Evolutionary conservation across 2,329 filamentous ascomycete genomes (phyloP).

Genomic region (Phaeosphaeria sp.): DNA sequence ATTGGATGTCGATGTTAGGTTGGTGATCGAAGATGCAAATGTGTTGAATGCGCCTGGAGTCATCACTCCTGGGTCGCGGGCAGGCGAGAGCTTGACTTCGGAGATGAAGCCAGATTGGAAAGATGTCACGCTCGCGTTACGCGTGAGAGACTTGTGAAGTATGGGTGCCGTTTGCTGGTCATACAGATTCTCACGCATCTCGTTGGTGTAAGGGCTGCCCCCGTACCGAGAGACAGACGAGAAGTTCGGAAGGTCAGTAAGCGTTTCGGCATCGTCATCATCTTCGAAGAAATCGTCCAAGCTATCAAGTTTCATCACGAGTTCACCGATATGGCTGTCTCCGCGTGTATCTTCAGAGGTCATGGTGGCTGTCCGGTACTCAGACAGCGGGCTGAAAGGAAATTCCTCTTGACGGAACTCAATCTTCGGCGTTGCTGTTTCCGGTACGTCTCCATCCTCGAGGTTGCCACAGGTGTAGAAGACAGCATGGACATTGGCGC

Average conservation of each 20-base stretch:
- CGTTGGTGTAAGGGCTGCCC: constrained; percentile 33
- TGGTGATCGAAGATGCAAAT: constrained; percentile 34
- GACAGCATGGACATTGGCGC: constrained; percentile 91
- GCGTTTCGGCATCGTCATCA: constrained; percentile 47
- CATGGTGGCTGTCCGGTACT: constrained; percentile 87
- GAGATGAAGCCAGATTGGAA: constrained; percentile 85
- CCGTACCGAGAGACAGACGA: constrained; percentile 39
- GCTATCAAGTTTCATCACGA: constrained; percentile 69
- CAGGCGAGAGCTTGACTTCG: constrained; percentile 69
- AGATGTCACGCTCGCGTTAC: constrained; percentile 74
- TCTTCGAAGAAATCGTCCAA: constrained; percentile 64
- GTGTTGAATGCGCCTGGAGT: constrained; percentile 64
- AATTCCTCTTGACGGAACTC: constrained; percentile 94
- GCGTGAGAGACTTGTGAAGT: constrained; percentile 77
- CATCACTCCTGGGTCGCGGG: constrained; percentile 59
- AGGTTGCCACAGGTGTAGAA: constrained; percentile 85
- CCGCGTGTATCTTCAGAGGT: constrained; percentile 81
- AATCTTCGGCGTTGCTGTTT: constrained; percentile 79
- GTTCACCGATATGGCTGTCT: constrained; percentile 79
- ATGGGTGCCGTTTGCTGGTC: constrained; percentile 93
- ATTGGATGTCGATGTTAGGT: constrained; percentile 23
- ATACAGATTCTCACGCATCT: constrained; percentile 75
- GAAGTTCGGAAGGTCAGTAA: constrained; percentile 43
- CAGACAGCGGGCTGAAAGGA: constrained; percentile 72
- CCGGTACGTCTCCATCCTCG: constrained; percentile 57